A percentile compares a stretch with the other conserved stretches of the same genome.
Evolutionary conservation across 768 basidiomycete genomes (phyloP).

Genomic region (Filobasidium floriforme): DNA sequence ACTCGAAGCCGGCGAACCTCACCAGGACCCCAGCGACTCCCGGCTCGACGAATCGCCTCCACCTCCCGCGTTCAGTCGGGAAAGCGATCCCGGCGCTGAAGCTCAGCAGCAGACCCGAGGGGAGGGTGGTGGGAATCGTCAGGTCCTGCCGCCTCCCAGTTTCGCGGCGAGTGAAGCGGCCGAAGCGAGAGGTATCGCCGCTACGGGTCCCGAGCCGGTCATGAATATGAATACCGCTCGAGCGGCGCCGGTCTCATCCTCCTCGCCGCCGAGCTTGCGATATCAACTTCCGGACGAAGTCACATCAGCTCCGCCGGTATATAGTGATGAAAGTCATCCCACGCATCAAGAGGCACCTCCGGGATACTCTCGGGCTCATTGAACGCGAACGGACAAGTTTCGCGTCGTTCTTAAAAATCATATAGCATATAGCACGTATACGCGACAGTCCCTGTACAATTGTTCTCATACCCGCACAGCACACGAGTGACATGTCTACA

Average conservation of each 20-base stretch:
- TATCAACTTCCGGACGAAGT: neutral
- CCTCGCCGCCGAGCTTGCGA: neutral
- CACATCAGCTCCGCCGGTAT: neutral
- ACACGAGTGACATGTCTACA: too few relatives aligned
- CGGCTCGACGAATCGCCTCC: conserved; percentile 9
- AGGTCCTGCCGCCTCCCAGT: conserved; percentile 19
- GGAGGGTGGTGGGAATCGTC: neutral
- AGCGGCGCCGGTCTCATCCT: neutral
- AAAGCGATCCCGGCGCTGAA: neutral
- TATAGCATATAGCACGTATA: neutral
- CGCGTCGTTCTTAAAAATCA: neutral
- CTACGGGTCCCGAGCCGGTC: conserved; percentile 17
- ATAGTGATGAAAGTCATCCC: neutral
- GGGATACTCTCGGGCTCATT: neutral
- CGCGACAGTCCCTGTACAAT: too few relatives aligned
- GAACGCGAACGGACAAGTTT: neutral
- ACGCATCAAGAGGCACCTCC: neutral
- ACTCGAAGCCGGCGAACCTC: neutral
- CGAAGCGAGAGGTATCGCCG: conserved; percentile 24
- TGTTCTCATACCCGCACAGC: too few relatives aligned
- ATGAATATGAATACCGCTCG: conserved; percentile 1
- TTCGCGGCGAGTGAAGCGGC: conserved; percentile 38
- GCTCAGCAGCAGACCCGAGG: neutral
- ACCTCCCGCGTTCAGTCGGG: conserved; percentile 11
- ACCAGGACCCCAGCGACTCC: neutral